Base-by-base conservation (phyloP, 2,329 filamentous ascomycete species). In the Colletotrichum magnum region DNA sequence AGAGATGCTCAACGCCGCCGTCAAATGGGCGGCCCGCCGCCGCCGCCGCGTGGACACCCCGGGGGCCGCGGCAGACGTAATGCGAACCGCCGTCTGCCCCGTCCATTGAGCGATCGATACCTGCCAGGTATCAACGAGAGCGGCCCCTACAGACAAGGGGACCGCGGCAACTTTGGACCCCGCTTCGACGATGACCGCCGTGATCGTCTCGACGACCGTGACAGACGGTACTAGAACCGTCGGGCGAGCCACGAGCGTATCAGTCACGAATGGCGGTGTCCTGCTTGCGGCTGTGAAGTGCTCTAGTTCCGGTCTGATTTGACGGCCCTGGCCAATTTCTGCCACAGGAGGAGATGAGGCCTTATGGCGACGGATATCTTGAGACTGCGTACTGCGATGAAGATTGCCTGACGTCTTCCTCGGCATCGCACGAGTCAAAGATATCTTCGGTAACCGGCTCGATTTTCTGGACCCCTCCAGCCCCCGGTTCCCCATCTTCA, bases 1-100 rank as follows among this genome's bases (percentile, higher is more conserved):
- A 81, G 87, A 10, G 86, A 88, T 74, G 79, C 78, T 6, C 81
- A 84, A 69, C 79, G 81, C 41, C 76, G 78, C 56, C 75, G 62
- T 75, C 73, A 64, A 74, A 75, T 65, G 72, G 53, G 36, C 15
- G 69, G 62, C 12, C 71, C 68, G 74, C 7, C 72, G 77, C 57
- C 72, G 77, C 57, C 66, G 7, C 51, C 48, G 10, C 57, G 68
- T 5, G 63, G 70, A 21, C 52, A 58, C 18, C 54, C 62, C 41
- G 16, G 41, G 16, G 21, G 50, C 7, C 62, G 67, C 9, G 52
- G 52, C 36, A 52, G 62, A 54, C 51, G 59, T n/a, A 48, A 47
- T 26, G 39, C 16, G 18, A 53, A 53, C 48, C 43, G 57, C 32
- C 53, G 65, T 6, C 72, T 74, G 24, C 64, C 70, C 6, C 73